These are phyloP conservation scores for Aspergillus sparsus DNA, from an alignment of 495 filamentous ascomycete genomes.

Conservation along the genomic window DNA sequence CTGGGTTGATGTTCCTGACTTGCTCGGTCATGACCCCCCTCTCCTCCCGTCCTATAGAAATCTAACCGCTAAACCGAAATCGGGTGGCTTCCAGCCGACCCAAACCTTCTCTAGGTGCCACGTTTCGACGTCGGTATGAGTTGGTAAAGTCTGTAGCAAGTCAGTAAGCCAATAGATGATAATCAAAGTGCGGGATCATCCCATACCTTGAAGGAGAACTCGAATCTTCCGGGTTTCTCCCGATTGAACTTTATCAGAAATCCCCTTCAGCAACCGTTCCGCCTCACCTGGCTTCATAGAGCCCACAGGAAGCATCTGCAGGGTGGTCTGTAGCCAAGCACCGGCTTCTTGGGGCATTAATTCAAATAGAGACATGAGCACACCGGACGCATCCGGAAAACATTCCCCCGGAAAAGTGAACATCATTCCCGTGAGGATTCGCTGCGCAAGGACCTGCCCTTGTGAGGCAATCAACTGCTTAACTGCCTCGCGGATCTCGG, in stretches of 20 bases:
- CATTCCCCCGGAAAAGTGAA: slow-evolving; percentile 94
- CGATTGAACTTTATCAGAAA: slow-evolving; percentile 65
- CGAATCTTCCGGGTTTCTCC: slow-evolving; percentile 82
- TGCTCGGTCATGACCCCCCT: slow-evolving; percentile 2
- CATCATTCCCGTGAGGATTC: slow-evolving; percentile 95
- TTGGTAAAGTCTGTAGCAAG: slow-evolving; percentile 77
- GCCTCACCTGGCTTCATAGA: slow-evolving; percentile 68
- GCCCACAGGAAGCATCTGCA: slow-evolving; percentile 79
- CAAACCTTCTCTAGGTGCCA: slow-evolving; percentile 88
- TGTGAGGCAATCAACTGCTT: slow-evolving; percentile 67
- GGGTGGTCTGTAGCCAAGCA: slow-evolving; percentile 76
- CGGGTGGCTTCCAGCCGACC: slow-evolving; percentile 80
- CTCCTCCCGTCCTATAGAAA: background rate
- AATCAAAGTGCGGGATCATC: background rate
- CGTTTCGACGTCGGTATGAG: slow-evolving; percentile 86
- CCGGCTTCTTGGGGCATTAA: slow-evolving; percentile 76
- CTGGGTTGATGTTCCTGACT: slow-evolving; percentile 2
- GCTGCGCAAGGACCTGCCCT: slow-evolving; percentile 79
- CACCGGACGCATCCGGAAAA: slow-evolving; percentile 88
- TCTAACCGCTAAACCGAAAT: slow-evolving; percentile 75
- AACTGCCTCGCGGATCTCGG: slow-evolving; percentile 68
- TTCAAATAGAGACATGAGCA: slow-evolving; percentile 87
- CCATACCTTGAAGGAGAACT: slow-evolving; percentile 70
- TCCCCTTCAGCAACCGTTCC: slow-evolving; percentile 63
- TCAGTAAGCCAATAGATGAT: slow-evolving; percentile 17